Base-by-base conservation (phyloP, 495 filamentous ascomycete genomes). In the Hypoxylon lenormandii region DNA sequence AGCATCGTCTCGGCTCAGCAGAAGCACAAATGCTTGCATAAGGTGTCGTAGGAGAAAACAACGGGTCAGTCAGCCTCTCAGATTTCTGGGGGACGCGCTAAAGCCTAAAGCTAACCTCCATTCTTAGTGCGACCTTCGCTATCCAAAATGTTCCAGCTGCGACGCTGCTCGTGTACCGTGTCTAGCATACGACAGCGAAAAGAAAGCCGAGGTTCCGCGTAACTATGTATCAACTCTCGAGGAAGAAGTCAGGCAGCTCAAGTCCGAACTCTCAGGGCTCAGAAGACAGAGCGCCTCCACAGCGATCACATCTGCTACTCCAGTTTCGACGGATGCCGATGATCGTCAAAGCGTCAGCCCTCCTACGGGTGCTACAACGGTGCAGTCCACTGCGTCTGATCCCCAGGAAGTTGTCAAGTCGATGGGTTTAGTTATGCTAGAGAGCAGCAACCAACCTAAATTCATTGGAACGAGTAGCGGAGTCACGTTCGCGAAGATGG, bases 211-310 rank as follows among this genome's bases (percentile, higher is more conserved):
- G 56, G 61, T 74, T 21, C 72, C 69, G 19, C 69, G 72, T 38
- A 69, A 75, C 52, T 75, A 73, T 48, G 60, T 72, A 28, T 72
- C 70, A 11, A 59, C 52, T 53, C 66, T 75, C n/a, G 72, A 75
- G 57, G 56, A 48, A 5, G 60, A 75, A 28, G 65, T 75, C 37
- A 64, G 60, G 18, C 46, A 53, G n/a, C 45, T 73, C 19, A 70
- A 55, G 16, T 54, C 33, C 2, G 70, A 75, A 56, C 60, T 69
- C 22, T 49, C 60, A 30, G 40, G 58, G 7, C 52, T 75, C 11
- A 57, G 65, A 57, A 58, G 49, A 38, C 60, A 65, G 58, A 62
- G 38, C 45, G 38, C 46, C 7, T 48, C 61, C 15, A 64, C 45
- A n/a, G 11, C 43, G 11, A 42, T 48, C 8, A 26, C 13, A 5